These are phyloP conservation scores for Penicillium sp. DNA, from an alignment of 2,329 filamentous ascomycete genomes.

Conservation along the genomic window DNA sequence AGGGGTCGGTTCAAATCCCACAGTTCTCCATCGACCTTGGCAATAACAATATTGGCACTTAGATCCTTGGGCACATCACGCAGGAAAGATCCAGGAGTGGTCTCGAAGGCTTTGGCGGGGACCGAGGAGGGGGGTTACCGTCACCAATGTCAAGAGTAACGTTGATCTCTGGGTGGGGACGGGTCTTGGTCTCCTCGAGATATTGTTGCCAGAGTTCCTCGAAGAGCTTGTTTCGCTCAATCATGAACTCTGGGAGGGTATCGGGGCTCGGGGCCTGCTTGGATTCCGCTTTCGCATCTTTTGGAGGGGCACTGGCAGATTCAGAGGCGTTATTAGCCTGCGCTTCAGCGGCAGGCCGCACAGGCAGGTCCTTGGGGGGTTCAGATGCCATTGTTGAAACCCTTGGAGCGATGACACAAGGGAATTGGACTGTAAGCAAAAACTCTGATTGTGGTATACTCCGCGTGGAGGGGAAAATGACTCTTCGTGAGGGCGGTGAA, in stretches of 20 bases:
- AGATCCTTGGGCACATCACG: slow-evolving; percentile 79
- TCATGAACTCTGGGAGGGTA: slow-evolving; percentile 70
- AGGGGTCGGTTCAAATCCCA: slow-evolving; percentile 93
- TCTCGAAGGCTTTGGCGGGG: slow-evolving; percentile 81
- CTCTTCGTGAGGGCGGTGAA: slow-evolving; percentile 35
- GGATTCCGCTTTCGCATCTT: slow-evolving; percentile 28
- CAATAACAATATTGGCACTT: slow-evolving; percentile 80
- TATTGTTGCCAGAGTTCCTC: slow-evolving; percentile 83
- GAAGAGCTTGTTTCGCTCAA: slow-evolving; percentile 82
- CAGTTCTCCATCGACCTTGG: slow-evolving; percentile 77
- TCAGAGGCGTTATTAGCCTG: slow-evolving; percentile 22
- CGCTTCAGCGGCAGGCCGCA: slow-evolving; percentile 35
- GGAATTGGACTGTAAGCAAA: slow-evolving; percentile 24
- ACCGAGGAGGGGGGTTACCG: slow-evolving; percentile 42
- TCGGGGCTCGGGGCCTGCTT: slow-evolving; percentile 30
- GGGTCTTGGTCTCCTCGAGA: slow-evolving; percentile 68
- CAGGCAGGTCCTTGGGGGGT: slow-evolving; percentile 38
- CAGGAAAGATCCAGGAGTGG: slow-evolving; percentile 77
- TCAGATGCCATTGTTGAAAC: slow-evolving; percentile 36
- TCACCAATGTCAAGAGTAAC: slow-evolving; percentile 50
- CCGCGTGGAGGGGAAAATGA: slow-evolving; percentile 25
- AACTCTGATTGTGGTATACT: slow-evolving; percentile 14
- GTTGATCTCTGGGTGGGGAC: slow-evolving; percentile 48
- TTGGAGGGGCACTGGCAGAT: slow-evolving; percentile 35
- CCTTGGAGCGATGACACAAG: slow-evolving; percentile 17